Base-by-base conservation (phyloP, 192 early-diverging fungal genomes). In the Kickxella alabastrina region DNA sequence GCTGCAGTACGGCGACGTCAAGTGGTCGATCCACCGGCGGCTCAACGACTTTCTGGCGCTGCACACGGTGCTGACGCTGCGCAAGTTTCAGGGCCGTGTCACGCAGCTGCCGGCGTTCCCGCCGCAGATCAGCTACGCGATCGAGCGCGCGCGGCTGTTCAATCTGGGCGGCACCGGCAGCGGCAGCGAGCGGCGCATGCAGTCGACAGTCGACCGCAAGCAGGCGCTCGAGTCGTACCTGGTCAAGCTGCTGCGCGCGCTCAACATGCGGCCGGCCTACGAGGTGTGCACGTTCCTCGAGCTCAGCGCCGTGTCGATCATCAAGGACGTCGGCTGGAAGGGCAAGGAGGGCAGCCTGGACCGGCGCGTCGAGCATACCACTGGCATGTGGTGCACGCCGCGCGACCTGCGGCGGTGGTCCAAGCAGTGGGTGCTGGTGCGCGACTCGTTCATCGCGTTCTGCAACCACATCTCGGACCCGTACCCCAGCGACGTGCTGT, bases 301-400 rank as follows among this genome's bases (percentile, higher is more conserved):
- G 59, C 66, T 90, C 36, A 83, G 82, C 53, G 80, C 83, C 12
- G 78, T 86, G 31, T 85, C 83, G 15, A 80, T 90, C 38, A 80
- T 82, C 28, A 86, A 81, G 52, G 85, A 88, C 40, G 85, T 88
- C 70, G 85, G 88, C 0, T 90, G 88, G 88, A 90, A 90, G 54
- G 88, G 88, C 35, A 90, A 90, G 45, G 88, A 90, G 53, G 85
- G 83, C 10, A 84, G 83, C 44, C 56, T 88, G 45, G 84, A 85
- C 37, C 80, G 81, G 19, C 83, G 81, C 22, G 68, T 82, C 21
- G 81, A 83, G 37, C 78, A 80, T 51, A 75, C 68, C 8, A 62
- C 49, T 4, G 76, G 66, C 6, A 57, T 70, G 21, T 75, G 79
- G 56, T 63, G 62, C 54, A 76, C 64, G 52, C 59, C 59, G 46